Conservation (phyloP, 176 grass and related monocot species). For the Ananas comosus region DNA sequence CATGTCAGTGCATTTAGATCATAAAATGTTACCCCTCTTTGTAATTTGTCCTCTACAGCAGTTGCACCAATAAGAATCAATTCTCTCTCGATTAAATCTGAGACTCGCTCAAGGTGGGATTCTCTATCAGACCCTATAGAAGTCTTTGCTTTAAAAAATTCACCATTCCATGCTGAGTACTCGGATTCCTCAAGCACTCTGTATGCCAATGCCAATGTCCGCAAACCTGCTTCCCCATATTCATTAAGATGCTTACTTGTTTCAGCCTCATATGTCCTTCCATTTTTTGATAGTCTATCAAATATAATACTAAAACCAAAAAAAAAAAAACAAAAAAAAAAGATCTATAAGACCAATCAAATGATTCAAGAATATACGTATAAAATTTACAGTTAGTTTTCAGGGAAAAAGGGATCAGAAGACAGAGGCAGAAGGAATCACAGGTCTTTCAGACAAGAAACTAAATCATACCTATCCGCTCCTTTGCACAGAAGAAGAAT, state of each 20-base stretch:
- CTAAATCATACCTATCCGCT: constrained; percentile 64
- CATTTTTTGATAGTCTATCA: constrained; percentile 87
- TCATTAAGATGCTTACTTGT: constrained; percentile 78
- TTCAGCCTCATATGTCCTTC: constrained; percentile 63
- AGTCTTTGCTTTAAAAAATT: constrained; percentile 86
- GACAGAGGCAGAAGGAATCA: neutral
- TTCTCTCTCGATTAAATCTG: constrained; percentile 86
- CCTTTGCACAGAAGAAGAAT: constrained; percentile 97
- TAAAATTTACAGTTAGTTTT: constrained; percentile 8
- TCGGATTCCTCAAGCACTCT: constrained; percentile 80
- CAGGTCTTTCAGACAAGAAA: constrained; percentile 15
- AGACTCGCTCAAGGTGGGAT: constrained; percentile 57
- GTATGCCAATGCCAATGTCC: constrained; percentile 76
- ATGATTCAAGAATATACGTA: neutral
- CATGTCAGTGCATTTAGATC: constrained; percentile 16
- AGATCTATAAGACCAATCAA: neutral
- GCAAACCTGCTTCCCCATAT: constrained; percentile 85
- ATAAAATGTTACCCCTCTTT: constrained; percentile 51
- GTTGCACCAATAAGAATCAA: constrained; percentile 93
- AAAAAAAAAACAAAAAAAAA: constrained; percentile 25
- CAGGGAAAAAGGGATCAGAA: neutral
- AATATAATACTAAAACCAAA: constrained; percentile 67
- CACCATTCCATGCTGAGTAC: constrained; percentile 81
- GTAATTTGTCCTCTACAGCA: constrained; percentile 94
- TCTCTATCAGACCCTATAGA: constrained; percentile 86